Percentiles rank a stretch among this genome's conserved stretches.
Conservation (phyloP, 805 yeast genomes). For the Barnettozyma wickerhamii region DNA sequence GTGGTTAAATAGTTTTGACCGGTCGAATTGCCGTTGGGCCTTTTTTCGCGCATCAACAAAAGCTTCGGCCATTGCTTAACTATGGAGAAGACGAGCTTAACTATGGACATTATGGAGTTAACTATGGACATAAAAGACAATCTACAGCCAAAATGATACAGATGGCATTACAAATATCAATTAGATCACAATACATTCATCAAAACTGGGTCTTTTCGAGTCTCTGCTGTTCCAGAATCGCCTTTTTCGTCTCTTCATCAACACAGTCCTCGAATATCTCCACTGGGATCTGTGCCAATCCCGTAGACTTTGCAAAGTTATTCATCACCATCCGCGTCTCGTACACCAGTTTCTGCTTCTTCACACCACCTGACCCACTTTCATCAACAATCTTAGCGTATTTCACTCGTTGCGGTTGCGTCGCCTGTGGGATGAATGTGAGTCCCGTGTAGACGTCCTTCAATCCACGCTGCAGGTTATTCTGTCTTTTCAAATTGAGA, state of each 20-base stretch:
- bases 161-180: no score
- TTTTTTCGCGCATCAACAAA: no score
- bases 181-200: no score
- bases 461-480: constrained; percentile 50
- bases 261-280: constrained; percentile 56
- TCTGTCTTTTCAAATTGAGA: constrained; percentile 50
- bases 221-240: constrained; percentile 57
- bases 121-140: no score
- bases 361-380: constrained; percentile 24
- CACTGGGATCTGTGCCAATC: constrained; percentile 54
- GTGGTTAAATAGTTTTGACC: no score
- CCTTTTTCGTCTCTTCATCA: constrained; percentile 52
- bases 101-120: no score
- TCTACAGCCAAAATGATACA: no score
- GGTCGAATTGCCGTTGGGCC: no score
- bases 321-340: constrained; percentile 45
- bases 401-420: constrained; percentile 57
- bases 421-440: constrained; percentile 61
- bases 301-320: constrained; percentile 53
- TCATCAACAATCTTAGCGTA: constrained; percentile 23
- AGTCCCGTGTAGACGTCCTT: constrained; percentile 87
- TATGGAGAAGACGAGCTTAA: no score
- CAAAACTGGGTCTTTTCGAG: constrained; percentile 12
- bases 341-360: constrained; percentile 34
- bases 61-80: no score